Percentiles rank a stretch among this genome's conserved stretches.
Conservation (phyloP, 306 rosid species). For the Citrullus amarus region DNA sequence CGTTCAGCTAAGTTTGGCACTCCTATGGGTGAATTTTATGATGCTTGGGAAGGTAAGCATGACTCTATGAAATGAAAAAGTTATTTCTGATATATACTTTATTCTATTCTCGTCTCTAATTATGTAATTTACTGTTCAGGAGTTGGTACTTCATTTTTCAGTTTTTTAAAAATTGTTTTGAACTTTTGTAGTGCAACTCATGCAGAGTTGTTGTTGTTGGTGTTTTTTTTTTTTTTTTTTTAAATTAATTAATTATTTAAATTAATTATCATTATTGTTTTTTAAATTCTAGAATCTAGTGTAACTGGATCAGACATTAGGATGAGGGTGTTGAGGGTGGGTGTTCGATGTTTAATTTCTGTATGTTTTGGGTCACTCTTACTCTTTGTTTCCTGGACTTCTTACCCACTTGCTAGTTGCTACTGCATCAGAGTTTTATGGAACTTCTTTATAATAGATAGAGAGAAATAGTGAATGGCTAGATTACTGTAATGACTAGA, state of each 20-base stretch:
- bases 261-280: too few species aligned
- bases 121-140: neutral
- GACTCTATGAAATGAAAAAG: neutral
- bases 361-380: neutral
- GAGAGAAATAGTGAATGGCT: neutral
- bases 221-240: neutral
- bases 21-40: conserved; percentile 57
- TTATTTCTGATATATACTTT: neutral
- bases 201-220: too few species aligned
- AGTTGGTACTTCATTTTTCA: neutral
- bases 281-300: too few species aligned
- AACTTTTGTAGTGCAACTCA: neutral
- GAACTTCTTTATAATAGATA: neutral
- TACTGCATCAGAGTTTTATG: neutral
- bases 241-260: too few species aligned
- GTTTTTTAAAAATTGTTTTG: neutral
- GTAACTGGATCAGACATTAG: too few species aligned
- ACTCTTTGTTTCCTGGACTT: neutral
- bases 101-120: neutral
- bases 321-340: neutral
- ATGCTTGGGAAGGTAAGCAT: conserved; percentile 83
- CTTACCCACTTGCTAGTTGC: neutral
- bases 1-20: conserved; percentile 25
- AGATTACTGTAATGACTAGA: neutral
- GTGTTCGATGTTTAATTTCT: neutral